Base-by-base conservation (phyloP, 108 stramenopile species). In the Cyclotella atomus region DNA sequence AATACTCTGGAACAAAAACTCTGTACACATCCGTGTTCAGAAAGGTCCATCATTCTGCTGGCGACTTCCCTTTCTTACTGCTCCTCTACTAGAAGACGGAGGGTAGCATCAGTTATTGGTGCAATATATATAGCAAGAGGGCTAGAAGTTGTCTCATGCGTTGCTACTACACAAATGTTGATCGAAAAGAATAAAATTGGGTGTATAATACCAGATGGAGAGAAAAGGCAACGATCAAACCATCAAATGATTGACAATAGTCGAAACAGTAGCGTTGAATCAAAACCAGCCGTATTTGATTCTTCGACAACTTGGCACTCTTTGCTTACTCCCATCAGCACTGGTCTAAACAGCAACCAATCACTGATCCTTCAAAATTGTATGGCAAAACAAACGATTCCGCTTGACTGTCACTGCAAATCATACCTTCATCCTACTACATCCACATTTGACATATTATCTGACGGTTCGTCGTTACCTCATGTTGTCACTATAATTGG, bases 331-430 rank as follows among this genome's bases (percentile, higher is more conserved):
- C n/a, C n/a, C n/a, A n/a, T n/a, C n/a, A n/a, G n/a, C n/a, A n/a
- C n/a, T n/a, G n/a, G n/a, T n/a, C n/a, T n/a, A 23, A 52, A 52
- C 20, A 52, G 33, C 56, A 30, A 30, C 25, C n/a, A 32, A 30
- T 14, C n/a, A n/a, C n/a, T n/a, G n/a, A n/a, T n/a, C n/a, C n/a
- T n/a, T n/a, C n/a, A n/a, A n/a, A n/a, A n/a, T n/a, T n/a, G n/a
- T n/a, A n/a, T n/a, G n/a, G n/a, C n/a, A n/a, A n/a, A n/a, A n/a
- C n/a, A n/a, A n/a, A n/a, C 27, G 17, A 33, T 49, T 34, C 70
- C 70, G 8, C 24, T 38, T 19, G 75, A 76, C 65, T 68, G 75
- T 43, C 25, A 62, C 16, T 76, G 75, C 75, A 76, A 68, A 30
- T 41, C 44, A 6, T 63, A 69, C 47, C 75, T 76, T 29, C 61